A percentile compares a stretch with the other conserved stretches of the same genome.
Evolutionary conservation across 1,139 yeast genomes (phyloP).

Genomic region (Yamadazyma dendronema): DNA sequence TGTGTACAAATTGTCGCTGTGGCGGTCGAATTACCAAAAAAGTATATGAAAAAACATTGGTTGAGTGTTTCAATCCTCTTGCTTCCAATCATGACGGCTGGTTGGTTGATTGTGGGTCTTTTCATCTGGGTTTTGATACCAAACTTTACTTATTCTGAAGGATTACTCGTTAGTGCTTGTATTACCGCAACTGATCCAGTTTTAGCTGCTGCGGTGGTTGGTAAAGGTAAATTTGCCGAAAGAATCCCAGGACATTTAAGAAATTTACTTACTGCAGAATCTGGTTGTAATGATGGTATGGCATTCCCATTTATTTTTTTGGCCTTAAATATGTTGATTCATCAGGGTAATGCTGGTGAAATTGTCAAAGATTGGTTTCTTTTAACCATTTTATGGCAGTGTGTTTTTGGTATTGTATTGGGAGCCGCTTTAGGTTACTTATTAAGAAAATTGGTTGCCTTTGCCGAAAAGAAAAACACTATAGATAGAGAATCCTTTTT

Average conservation of each 20-base stretch:
- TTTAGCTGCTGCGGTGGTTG: conserved; percentile 96
- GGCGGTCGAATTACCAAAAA: conserved; percentile 92
- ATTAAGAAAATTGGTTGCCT: conserved; percentile 72
- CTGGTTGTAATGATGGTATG: conserved; percentile 98
- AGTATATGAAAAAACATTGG: conserved; percentile 92
- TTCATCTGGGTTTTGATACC: conserved; percentile 87
- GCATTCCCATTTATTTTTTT: conserved; percentile 92
- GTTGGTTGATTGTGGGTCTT: conserved; percentile 86
- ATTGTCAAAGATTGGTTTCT: conserved; percentile 85
- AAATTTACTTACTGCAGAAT: conserved; percentile 85
- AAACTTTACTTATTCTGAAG: conserved; percentile 72
- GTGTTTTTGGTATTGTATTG: conserved; percentile 76
- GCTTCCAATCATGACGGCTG: conserved; percentile 90
- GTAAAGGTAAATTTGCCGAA: conserved; percentile 95
- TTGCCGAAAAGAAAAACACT: conserved; percentile 70
- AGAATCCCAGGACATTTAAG: conserved; percentile 96
- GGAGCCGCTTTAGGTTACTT: conserved; percentile 77
- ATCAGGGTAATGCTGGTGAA: conserved; percentile 62
- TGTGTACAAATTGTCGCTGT: conserved; percentile 96
- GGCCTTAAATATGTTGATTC: conserved; percentile 65
- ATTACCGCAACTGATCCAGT: conserved; percentile 98
- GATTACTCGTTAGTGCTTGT: conserved; percentile 84
- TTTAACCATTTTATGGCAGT: conserved; percentile 80
- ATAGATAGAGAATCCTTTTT: conserved; percentile 93
- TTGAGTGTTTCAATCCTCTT: conserved; percentile 72